These are phyloP conservation scores for Ceratopteris richardii DNA, from an alignment of 75 land plant species.

Conservation along the genomic window DNA sequence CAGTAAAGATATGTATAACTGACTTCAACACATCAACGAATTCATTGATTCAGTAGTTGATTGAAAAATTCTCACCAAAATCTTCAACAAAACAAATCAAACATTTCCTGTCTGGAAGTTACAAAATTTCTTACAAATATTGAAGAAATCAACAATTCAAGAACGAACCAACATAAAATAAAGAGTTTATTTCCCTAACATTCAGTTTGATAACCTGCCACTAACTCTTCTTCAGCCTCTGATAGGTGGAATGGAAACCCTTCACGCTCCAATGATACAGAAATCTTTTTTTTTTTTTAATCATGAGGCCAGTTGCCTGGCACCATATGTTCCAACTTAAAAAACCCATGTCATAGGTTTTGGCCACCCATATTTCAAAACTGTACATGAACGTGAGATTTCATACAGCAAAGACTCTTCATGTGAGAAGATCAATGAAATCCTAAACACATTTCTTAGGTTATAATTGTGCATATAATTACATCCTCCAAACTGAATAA, in stretches of 20 bases:
- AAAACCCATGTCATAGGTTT: too few relatives aligned
- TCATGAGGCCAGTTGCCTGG: background rate
- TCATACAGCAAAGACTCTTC: too few relatives aligned
- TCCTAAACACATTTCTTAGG: too few relatives aligned
- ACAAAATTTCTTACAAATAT: constrained; percentile 1
- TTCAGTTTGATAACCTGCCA: constrained; percentile 7
- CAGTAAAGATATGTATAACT: background rate
- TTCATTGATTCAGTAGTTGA: background rate
- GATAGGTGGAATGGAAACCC: background rate
- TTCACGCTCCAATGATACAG: background rate
- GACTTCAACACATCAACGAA: background rate
- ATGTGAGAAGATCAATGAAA: too few relatives aligned
- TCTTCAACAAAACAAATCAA: background rate
- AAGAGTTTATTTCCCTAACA: constrained; percentile 1
- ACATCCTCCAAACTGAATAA: too few relatives aligned
- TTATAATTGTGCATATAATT: too few relatives aligned
- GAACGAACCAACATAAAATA: constrained; percentile 7
- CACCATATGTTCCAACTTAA: background rate
- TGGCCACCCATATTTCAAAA: too few relatives aligned
- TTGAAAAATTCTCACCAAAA: background rate
- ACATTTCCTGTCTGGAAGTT: background rate
- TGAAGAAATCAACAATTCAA: constrained; percentile 1
- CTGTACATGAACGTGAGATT: too few relatives aligned
- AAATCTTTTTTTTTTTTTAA: too few relatives aligned
- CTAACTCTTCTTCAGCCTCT: constrained; percentile 2